phyloP scores from a whole-genome alignment of 2,329 filamentous ascomycete genomes.

The Colletotrichum theobromicola region DNA sequence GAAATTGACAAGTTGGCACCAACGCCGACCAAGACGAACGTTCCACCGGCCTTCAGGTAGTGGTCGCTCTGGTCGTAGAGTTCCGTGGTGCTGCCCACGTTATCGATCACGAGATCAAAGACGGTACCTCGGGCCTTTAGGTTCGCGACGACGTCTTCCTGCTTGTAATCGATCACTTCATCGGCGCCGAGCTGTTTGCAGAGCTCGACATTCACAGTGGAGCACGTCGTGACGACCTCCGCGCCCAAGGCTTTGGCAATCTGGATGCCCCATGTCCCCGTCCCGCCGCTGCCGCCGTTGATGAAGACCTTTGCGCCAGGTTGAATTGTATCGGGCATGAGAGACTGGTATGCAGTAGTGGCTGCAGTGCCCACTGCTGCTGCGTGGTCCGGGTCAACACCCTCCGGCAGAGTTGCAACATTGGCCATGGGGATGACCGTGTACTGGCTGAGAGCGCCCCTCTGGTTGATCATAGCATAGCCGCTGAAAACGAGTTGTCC shows the following conservation, averaged over 20 bases:
- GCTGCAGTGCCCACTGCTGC: conserved; percentile 27
- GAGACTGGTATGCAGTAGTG: conserved; percentile 26
- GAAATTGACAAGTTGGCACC: conserved; percentile 9
- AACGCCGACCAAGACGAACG: conserved; percentile 68
- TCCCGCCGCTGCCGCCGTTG: conserved; percentile 41
- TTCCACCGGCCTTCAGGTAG: conserved; percentile 58
- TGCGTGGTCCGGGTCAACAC: conserved; percentile 23
- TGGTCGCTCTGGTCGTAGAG: conserved; percentile 23
- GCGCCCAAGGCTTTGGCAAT: conserved; percentile 37
- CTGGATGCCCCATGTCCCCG: conserved; percentile 41
- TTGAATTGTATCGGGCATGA: conserved; percentile 16
- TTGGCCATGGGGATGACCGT: conserved; percentile 6
- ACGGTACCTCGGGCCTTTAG: conserved; percentile 20
- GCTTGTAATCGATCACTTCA: conserved; percentile 40
- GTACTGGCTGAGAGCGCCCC: conserved; percentile 25
- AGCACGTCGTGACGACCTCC: conserved; percentile 39
- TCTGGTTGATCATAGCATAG: not conserved
- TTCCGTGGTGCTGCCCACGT: conserved; percentile 21
- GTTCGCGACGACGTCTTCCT: conserved; percentile 13
- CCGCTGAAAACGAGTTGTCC: conserved; percentile 27
- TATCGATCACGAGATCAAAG: conserved; percentile 33
- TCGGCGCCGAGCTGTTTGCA: conserved; percentile 39
- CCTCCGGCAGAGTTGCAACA: conserved; percentile 13
- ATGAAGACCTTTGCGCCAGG: conserved; percentile 31
- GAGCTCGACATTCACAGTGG: conserved; percentile 36